Evolutionary conservation across 768 basidiomycete genomes (phyloP).

Genomic region (Lactarius deliciosus): DNA sequence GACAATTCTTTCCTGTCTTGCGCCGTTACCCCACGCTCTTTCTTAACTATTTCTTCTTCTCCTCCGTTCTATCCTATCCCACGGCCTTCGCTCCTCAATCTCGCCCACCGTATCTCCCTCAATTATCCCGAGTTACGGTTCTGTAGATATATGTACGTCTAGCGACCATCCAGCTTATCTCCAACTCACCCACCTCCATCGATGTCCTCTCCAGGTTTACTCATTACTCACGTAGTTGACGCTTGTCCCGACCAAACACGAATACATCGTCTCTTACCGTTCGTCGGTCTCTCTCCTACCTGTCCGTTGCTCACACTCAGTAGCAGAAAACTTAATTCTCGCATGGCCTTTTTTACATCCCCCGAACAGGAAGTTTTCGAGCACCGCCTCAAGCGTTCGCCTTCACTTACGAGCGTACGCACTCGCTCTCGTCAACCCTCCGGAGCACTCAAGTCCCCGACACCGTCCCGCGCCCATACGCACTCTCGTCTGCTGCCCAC

Average conservation of each 20-base stretch:
- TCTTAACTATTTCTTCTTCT: background rate
- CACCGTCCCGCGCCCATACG: conserved; percentile 7
- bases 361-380: conserved; percentile 21
- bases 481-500: background rate
- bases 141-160: conserved; percentile 12
- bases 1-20: background rate
- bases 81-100: background rate
- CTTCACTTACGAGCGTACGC: conserved; percentile 20
- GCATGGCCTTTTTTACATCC: conserved; percentile 29
- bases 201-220: conserved; percentile 14
- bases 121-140: background rate
- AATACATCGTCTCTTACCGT: conserved; percentile 9
- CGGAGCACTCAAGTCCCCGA: background rate
- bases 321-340: conserved; percentile 4
- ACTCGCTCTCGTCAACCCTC: conserved; percentile 10
- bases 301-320: background rate
- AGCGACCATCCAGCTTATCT: background rate
- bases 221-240: conserved; percentile 23
- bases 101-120: background rate
- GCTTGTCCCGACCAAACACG: conserved; percentile 21
- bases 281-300: background rate
- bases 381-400: conserved; percentile 28
- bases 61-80: background rate
- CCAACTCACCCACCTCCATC: background rate
- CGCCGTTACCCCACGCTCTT: background rate